These are phyloP conservation scores for Talinum fruticosum DNA, from an alignment of 148 eudicot genomes.

Conservation along the genomic window DNA sequence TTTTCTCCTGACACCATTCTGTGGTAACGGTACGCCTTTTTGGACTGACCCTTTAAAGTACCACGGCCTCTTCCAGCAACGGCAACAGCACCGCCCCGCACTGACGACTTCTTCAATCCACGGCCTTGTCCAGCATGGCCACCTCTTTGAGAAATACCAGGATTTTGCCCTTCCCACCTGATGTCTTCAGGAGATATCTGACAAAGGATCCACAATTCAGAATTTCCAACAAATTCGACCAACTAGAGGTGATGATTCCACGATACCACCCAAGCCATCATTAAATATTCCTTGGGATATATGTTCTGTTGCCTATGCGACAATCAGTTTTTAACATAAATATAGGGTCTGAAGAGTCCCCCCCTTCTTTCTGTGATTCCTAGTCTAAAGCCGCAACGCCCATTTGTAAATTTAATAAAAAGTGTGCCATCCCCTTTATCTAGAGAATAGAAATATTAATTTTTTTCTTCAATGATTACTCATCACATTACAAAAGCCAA, in stretches of 20 bases:
- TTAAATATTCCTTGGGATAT: not conserved
- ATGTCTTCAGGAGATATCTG: slow-evolving; percentile 61
- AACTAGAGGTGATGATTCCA: not conserved
- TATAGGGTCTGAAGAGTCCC: too few relatives aligned
- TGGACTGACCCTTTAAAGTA: slow-evolving; percentile 38
- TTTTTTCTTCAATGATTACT: too few relatives aligned
- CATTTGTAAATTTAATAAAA: too few relatives aligned
- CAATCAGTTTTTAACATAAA: too few relatives aligned
- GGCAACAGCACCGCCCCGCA: slow-evolving; percentile 37
- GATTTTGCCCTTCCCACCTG: slow-evolving; percentile 51
- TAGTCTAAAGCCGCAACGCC: too few relatives aligned
- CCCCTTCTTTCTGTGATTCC: too few relatives aligned
- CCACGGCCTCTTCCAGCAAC: slow-evolving; percentile 58
- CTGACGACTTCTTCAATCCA: slow-evolving; percentile 40
- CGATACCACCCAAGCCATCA: not conserved
- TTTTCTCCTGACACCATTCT: slow-evolving; percentile 54
- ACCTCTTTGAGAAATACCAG: slow-evolving; percentile 33
- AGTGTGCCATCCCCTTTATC: too few relatives aligned
- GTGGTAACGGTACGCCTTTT: slow-evolving; percentile 35
- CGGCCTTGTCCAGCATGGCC: slow-evolving; percentile 44
- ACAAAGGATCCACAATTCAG: not conserved
- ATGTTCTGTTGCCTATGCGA: too few relatives aligned
- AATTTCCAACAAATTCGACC: not conserved
- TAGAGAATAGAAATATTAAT: too few relatives aligned
- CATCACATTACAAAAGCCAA: too few relatives aligned